Evolutionary conservation across 345 rosid genomes (phyloP).

Genomic region (Gynandropsis gynandra): DNA sequence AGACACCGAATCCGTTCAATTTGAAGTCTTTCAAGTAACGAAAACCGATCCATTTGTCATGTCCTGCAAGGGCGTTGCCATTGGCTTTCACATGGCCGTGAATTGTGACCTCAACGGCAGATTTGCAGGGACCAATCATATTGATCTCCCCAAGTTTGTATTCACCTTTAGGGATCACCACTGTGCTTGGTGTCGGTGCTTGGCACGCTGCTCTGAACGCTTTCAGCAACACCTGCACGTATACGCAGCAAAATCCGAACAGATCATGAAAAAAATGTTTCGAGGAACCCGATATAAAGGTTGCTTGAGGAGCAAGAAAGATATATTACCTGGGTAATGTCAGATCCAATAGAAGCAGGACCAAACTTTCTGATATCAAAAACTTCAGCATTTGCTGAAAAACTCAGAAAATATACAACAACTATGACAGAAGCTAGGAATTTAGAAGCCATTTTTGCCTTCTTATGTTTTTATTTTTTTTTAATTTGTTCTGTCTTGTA

Average conservation of each 20-base stretch:
- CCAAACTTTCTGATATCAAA: not conserved
- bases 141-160: slow-evolving; percentile 19
- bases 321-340: slow-evolving; percentile 21
- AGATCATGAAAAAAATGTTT: not conserved
- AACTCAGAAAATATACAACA: slow-evolving; percentile 17
- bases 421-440: slow-evolving; percentile 7
- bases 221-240: slow-evolving; percentile 19
- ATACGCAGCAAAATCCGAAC: not conserved
- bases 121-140: slow-evolving; percentile 27
- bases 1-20: slow-evolving; percentile 25
- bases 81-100: slow-evolving; percentile 21
- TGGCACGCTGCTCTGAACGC: slow-evolving; percentile 25
- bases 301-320: slow-evolving; percentile 7
- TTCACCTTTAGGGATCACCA: slow-evolving; percentile 26
- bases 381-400: slow-evolving; percentile 25
- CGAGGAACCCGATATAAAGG: not conserved
- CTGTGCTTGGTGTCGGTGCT: slow-evolving; percentile 12
- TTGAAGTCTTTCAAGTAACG: slow-evolving; percentile 13
- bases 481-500: too few species aligned
- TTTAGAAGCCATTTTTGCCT: slow-evolving; percentile 21
- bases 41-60: slow-evolving; percentile 26
- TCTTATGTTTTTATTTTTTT: too few species aligned
- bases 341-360: slow-evolving; percentile 15
- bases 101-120: slow-evolving; percentile 18
- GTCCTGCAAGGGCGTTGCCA: not conserved